phyloP scores from a whole-genome alignment of 1,284 basidiomycete genomes.

The Filobasidium uniguttulatum region DNA sequence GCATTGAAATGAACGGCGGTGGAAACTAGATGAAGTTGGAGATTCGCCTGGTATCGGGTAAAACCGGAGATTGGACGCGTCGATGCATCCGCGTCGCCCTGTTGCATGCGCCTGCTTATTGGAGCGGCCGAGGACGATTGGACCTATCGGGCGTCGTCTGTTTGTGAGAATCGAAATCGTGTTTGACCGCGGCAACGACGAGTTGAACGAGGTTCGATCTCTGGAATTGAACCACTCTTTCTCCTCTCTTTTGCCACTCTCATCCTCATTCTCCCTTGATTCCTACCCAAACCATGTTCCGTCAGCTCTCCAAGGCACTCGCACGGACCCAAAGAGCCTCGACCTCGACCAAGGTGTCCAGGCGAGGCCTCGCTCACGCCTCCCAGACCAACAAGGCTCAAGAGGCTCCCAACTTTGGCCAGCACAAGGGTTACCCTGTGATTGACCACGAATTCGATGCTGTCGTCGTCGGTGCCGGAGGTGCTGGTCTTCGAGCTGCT shows the following conservation, averaged over 20 bases:
- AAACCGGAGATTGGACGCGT: too few relatives aligned
- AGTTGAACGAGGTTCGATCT: not conserved
- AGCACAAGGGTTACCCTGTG: constrained; percentile 56
- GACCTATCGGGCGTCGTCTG: not conserved
- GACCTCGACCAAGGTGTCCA: constrained; percentile 3
- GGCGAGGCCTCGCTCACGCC: constrained; percentile 26
- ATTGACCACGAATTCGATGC: constrained; percentile 95
- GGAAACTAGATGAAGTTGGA: too few relatives aligned
- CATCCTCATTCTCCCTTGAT: too few relatives aligned
- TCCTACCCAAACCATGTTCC: constrained; percentile 1
- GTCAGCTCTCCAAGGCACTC: not conserved
- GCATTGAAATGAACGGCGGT: too few relatives aligned
- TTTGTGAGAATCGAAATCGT: too few relatives aligned
- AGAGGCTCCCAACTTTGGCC: constrained; percentile 34
- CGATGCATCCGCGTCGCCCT: too few relatives aligned
- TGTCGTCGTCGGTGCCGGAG: constrained; percentile 92
- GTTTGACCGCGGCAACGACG: not conserved
- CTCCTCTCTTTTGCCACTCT: not conserved
- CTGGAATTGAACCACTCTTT: not conserved
- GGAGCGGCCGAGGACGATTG: too few relatives aligned
- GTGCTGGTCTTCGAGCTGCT: constrained; percentile 93
- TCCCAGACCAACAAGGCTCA: constrained; percentile 30
- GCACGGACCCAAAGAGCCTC: not conserved
- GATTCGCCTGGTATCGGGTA: too few relatives aligned
- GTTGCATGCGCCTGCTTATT: too few relatives aligned